Evolutionary conservation across 2,329 filamentous ascomycete genomes (phyloP), one percentile per base, ranked within the genome.

Genomic region (Fusarium chuoi): DNA sequence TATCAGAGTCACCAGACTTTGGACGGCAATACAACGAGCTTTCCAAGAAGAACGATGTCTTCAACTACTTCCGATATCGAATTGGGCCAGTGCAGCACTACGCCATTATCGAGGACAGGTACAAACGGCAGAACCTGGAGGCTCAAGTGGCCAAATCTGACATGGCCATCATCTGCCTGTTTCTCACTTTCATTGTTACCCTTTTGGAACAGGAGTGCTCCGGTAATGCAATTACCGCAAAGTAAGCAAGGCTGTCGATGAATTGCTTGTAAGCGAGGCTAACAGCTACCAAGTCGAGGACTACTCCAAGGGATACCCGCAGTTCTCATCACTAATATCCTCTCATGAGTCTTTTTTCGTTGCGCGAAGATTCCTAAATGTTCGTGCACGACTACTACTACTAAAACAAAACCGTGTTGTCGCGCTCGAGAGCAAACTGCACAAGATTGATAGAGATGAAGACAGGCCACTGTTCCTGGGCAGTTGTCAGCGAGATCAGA

Each of bases 311-410:
- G 55, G 55, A 30, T 58, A 58, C 2, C 55, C 55, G 0, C 55
- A 36, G 1, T 48, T 58, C 2, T 58, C 55, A 5, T 48, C 55
- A 4, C 20, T 58, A 0, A 48, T 58, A 22, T 35, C 55, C 1
- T 35, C 55, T 0, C 55, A 48, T 0, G 41, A 58, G 1, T 48
- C 39, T 2, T 58, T 58, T 6, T 45, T 35, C 2, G 41, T 58
- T 2, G 28, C 41, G 0, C n/a, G 55, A 1, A 33, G 55, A 1
- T 58, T 58, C 15, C 18, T 45, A 0, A 28, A 28, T 1, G n/a
- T 58, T 6, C 39, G 55, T 5, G 41, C 41, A 2, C 39, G 55
- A 11, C 9, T 58, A 10, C 10, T 48, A 17, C 24, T 58, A 0
- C 39, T 48, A 2, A 45, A 35, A 6, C 55, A 58, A 8, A 26